Conservation (phyloP, 768 basidiomycete genomes). For the Podaxis rugospora region DNA sequence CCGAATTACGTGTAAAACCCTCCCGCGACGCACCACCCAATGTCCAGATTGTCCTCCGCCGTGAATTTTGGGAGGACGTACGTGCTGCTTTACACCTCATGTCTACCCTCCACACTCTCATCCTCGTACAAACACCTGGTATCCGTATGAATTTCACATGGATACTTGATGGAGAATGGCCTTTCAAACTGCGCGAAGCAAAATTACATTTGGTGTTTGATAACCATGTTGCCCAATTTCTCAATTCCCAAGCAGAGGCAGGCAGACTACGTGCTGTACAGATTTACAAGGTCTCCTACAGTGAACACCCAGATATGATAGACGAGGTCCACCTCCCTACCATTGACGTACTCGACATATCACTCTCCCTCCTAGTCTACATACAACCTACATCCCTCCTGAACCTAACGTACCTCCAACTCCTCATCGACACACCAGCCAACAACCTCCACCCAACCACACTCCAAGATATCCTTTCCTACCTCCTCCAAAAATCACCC, state of each 20-base stretch:
- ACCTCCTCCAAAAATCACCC: background rate
- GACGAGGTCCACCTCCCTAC: conserved; percentile 20
- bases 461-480: background rate
- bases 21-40: background rate
- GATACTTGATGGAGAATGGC: conserved; percentile 30
- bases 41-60: conserved; percentile 18
- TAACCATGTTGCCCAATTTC: conserved; percentile 38
- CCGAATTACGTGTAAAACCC: background rate
- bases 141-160: conserved; percentile 30
- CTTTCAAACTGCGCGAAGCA: conserved; percentile 47
- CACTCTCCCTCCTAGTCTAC: background rate
- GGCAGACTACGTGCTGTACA: conserved; percentile 34
- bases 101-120: conserved; percentile 39
- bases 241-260: conserved; percentile 33
- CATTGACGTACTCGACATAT: conserved; percentile 19
- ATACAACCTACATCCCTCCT: background rate
- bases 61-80: conserved; percentile 39
- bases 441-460: background rate
- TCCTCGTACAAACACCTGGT: conserved; percentile 33
- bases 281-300: conserved; percentile 18
- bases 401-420: conserved; percentile 1
- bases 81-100: conserved; percentile 39
- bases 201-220: conserved; percentile 50
- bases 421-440: background rate
- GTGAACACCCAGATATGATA: conserved; percentile 30